These are phyloP conservation scores for Chlorella vulgaris DNA, from an alignment of 139 green algal genomes.

Conservation along the genomic window DNA sequence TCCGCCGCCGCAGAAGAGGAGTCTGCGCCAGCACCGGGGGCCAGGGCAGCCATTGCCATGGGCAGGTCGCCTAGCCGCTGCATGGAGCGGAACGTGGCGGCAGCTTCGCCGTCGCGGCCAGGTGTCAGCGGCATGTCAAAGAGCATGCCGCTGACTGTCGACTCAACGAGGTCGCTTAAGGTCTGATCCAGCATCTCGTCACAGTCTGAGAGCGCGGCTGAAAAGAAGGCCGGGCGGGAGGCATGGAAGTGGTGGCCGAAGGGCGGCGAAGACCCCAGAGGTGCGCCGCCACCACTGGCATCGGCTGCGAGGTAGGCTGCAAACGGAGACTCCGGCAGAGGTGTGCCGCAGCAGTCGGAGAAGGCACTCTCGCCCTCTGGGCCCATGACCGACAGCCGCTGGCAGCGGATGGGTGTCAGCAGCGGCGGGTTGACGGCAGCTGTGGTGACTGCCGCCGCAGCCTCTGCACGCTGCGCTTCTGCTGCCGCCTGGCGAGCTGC, in stretches of 20 bases:
- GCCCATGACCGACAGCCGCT: slow-evolving; percentile 28
- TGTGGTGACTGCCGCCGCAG: not conserved
- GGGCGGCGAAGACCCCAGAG: not conserved
- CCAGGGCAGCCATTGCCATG: not conserved
- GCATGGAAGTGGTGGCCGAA: not conserved
- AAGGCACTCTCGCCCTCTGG: slow-evolving; percentile 2
- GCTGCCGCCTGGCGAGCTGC: slow-evolving; percentile 12
- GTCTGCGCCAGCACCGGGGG: not conserved
- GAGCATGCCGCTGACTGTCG: slow-evolving; percentile 21
- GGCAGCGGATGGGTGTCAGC: slow-evolving; percentile 32
- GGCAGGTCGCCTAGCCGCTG: too few species aligned
- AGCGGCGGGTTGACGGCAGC: slow-evolving; percentile 3
- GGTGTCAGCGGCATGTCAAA: slow-evolving; percentile 11
- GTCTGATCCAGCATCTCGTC: not conserved
- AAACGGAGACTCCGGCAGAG: not conserved
- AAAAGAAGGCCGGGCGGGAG: too few species aligned
- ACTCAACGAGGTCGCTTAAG: slow-evolving; percentile 7
- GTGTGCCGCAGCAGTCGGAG: slow-evolving; percentile 27
- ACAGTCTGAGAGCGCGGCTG: not conserved
- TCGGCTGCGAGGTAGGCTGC: not conserved
- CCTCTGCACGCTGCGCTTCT: slow-evolving; percentile 19
- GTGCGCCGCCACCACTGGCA: not conserved
- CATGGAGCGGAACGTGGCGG: too few species aligned
- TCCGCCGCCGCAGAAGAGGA: not conserved
- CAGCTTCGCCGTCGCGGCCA: not conserved